Evolutionary conservation across 2,329 filamentous ascomycete genomes (phyloP), one percentile per base, ranked within the genome.

Genomic region (Macrophomina tecta): DNA sequence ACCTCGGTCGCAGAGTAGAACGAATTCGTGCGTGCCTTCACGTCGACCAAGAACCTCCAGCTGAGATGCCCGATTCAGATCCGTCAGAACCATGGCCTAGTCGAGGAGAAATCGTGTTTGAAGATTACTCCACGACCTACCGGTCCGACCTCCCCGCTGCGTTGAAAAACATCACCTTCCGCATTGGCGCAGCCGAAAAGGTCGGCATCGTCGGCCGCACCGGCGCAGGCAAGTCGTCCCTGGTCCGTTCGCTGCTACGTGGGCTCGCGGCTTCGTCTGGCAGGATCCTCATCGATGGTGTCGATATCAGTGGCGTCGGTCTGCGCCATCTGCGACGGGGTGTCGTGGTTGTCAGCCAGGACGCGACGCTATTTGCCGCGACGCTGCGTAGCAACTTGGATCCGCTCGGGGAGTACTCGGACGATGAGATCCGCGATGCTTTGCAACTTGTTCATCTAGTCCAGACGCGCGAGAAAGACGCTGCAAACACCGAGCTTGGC

Each of bases 301-400:
- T 49, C 6, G 46, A 49, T 12, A 49, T 49, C 5, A 23, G n/a
- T 28, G 8, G 46, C 16, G 5, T 49, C 5, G 8, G 28, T 23
- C 46, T 49, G n/a, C 16, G 7, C n/a, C 6, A 9, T 28, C 23
- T 49, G n/a, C 46, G 46, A 8, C 5, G n/a, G 12, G 5, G 8
- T 6, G 28, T 49, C 7, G 46, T 18, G 5, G n/a, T 49, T 18
- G n/a, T 49, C 12, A n/a, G n/a, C 8, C 42, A 52, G 45, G 95
- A 99, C 76, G 95, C 92, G 65, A 98, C 94, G 0, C 84, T 98
- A 0, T 98, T 98, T 80, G 93, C 90, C 16, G 94, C 94, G 70
- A 97, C 94, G 0, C 91, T 98, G 69, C 88, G 94, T 69, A 93
- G 85, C 77, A 99, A 99, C 76, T 85, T 99, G 28, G 95, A 99